phyloP scores from a whole-genome alignment of 805 yeast species.

The Wickerhamomyces subpelliculosus region DNA sequence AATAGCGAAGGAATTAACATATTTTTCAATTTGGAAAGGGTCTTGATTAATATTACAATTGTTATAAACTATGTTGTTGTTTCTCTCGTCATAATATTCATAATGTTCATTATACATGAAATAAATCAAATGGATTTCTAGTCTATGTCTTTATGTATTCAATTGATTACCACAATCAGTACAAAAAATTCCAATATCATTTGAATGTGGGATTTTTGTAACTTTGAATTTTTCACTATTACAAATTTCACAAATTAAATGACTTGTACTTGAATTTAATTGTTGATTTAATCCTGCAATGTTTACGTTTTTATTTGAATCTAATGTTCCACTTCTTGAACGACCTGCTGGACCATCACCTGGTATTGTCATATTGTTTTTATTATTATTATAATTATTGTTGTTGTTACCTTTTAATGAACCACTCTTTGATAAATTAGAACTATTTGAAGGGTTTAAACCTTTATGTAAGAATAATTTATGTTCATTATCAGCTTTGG shows the following conservation, averaged over 20 bases:
- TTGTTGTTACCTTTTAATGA: conserved; percentile 3
- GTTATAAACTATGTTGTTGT: too few relatives aligned
- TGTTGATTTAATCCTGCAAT: not conserved
- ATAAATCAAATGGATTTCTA: not conserved
- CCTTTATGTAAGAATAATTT: conserved; percentile 7
- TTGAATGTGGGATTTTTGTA: conserved; percentile 3
- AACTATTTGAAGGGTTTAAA: conserved; percentile 10
- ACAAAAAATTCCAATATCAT: conserved; percentile 14
- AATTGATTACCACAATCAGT: conserved; percentile 23
- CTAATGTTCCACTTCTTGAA: conserved; percentile 14
- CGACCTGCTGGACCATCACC: conserved; percentile 2
- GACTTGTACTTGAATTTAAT: not conserved
- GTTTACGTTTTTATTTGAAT: conserved; percentile 5
- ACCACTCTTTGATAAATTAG: conserved; percentile 12
- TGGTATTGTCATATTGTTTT: too few relatives aligned
- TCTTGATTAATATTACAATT: too few relatives aligned
- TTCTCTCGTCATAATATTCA: too few relatives aligned
- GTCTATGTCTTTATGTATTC: conserved; percentile 3
- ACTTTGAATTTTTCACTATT: conserved; percentile 20
- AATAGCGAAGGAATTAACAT: too few relatives aligned
- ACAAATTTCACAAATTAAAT: conserved; percentile 17
- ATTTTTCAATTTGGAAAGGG: too few relatives aligned
- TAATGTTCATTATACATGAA: too few relatives aligned
- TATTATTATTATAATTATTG: not conserved
- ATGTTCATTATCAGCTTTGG: not conserved